phyloP scores from a whole-genome alignment of 2,329 filamentous ascomycete species.

The Xylariaceae sp. region DNA sequence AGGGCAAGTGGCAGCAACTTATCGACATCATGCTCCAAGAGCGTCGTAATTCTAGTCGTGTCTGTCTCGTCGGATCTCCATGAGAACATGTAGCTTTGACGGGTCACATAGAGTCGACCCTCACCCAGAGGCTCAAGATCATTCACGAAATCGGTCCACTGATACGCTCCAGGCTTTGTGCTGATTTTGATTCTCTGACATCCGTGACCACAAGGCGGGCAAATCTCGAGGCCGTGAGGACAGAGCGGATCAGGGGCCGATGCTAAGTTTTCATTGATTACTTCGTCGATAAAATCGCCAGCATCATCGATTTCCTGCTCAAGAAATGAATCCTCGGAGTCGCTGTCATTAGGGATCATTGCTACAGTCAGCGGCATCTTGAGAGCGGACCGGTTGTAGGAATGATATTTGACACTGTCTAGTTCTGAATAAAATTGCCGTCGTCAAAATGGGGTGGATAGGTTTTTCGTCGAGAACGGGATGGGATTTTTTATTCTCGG shows the following conservation, averaged over 20 bases:
- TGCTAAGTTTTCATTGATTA: neutral
- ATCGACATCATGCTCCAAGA: neutral
- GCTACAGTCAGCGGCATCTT: too few relatives aligned
- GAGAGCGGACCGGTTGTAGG: too few relatives aligned
- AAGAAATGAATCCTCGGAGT: neutral
- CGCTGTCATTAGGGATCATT: too few relatives aligned
- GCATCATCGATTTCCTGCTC: neutral
- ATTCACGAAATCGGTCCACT: neutral
- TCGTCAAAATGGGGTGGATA: too few relatives aligned
- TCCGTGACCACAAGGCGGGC: neutral
- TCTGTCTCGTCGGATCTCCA: neutral
- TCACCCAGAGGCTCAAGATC: neutral
- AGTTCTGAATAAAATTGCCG: too few relatives aligned
- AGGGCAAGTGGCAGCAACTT: neutral
- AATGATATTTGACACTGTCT: too few relatives aligned
- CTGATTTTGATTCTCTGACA: neutral
- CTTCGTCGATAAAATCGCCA: neutral
- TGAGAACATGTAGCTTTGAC: neutral
- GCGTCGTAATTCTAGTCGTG: neutral
- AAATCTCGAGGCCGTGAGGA: neutral
- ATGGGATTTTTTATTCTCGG: too few relatives aligned
- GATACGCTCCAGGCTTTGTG: neutral
- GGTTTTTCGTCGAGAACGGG: too few relatives aligned
- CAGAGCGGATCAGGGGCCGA: neutral
- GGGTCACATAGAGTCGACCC: neutral